Conservation (phyloP, 2,329 filamentous ascomycete species). For the Epichloe bromicola region DNA sequence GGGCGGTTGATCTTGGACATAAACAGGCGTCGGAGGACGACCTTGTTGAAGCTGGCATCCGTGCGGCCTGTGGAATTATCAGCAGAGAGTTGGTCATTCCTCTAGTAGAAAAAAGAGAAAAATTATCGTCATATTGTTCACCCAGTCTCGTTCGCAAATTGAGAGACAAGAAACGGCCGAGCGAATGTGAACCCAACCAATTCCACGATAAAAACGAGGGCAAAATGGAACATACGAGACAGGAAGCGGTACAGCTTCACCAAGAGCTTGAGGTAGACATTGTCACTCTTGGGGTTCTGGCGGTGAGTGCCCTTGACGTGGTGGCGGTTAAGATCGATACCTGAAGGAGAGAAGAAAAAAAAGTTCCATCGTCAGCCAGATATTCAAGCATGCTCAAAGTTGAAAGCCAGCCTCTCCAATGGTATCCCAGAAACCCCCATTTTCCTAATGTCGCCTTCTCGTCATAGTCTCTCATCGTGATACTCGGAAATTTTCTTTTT, state of each 20-base stretch:
- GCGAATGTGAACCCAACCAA: no score
- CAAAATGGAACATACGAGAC: constrained; percentile 49
- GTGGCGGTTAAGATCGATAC: constrained; percentile 61
- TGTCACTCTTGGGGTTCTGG: constrained; percentile 94
- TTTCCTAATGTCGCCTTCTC: neutral
- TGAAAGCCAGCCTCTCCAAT: constrained; percentile 7
- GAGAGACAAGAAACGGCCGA: neutral
- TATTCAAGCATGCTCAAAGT: constrained; percentile 49
- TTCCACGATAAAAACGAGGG: constrained; percentile 25
- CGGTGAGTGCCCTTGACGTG: constrained; percentile 65
- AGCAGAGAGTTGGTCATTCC: constrained; percentile 3
- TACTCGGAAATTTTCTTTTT: neutral
- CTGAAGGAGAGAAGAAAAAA: constrained; percentile 27
- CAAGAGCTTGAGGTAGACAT: constrained; percentile 92
- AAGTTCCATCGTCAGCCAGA: constrained; percentile 47
- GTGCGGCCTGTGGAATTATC: constrained; percentile 57
- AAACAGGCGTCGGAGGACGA: constrained; percentile 91
- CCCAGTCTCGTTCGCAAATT: neutral
- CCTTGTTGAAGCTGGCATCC: constrained; percentile 97
- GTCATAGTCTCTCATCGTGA: neutral
- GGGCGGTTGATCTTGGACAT: constrained; percentile 98
- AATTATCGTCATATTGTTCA: neutral
- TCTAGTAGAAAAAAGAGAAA: neutral
- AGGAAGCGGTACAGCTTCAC: constrained; percentile 98
- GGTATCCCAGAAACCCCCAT: neutral